Evolutionary conservation across 2,329 filamentous ascomycete genomes (phyloP).

Genomic region (Chaetomiaceae sp.): DNA sequence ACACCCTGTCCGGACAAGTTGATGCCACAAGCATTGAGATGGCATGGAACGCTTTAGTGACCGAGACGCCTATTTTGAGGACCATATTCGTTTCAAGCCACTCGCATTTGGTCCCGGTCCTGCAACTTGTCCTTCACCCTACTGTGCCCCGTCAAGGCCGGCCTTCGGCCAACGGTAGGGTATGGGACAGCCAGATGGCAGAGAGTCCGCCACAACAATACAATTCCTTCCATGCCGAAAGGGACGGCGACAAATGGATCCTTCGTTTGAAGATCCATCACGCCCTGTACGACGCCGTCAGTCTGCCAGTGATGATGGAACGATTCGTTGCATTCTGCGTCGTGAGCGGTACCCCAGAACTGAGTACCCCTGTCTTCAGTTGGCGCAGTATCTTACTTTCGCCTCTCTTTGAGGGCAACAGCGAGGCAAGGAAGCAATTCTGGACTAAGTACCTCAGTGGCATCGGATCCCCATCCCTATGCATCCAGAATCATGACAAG

Average conservation of each 20-base stretch:
- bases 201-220: slow-evolving; percentile 24
- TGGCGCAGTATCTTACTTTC: slow-evolving; percentile 29
- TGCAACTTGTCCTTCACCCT: slow-evolving; percentile 57
- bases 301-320: slow-evolving; percentile 60
- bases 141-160: slow-evolving; percentile 4
- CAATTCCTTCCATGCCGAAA: slow-evolving; percentile 20
- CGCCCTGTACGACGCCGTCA: slow-evolving; percentile 82
- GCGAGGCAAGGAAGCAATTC: slow-evolving; percentile 31
- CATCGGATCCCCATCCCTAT: slow-evolving; percentile 22
- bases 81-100: slow-evolving; percentile 59
- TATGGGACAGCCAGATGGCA: neutral
- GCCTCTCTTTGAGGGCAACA: slow-evolving; percentile 14
- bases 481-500: slow-evolving; percentile 5
- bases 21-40: slow-evolving; percentile 40
- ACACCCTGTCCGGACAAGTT: slow-evolving; percentile 43
- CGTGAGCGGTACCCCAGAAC: neutral
- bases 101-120: slow-evolving; percentile 45
- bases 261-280: slow-evolving; percentile 69
- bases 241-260: slow-evolving; percentile 24
- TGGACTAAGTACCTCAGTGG: slow-evolving; percentile 41
- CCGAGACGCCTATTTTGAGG: slow-evolving; percentile 59
- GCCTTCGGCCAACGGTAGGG: neutral
- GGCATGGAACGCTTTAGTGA: slow-evolving; percentile 60
- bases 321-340: slow-evolving; percentile 30
- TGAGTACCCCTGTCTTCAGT: neutral